Percentiles rank a stretch among this genome's conserved stretches.
Evolutionary conservation across 148 eudicot species (phyloP).

Genomic region (Vaccinium darrowii): DNA sequence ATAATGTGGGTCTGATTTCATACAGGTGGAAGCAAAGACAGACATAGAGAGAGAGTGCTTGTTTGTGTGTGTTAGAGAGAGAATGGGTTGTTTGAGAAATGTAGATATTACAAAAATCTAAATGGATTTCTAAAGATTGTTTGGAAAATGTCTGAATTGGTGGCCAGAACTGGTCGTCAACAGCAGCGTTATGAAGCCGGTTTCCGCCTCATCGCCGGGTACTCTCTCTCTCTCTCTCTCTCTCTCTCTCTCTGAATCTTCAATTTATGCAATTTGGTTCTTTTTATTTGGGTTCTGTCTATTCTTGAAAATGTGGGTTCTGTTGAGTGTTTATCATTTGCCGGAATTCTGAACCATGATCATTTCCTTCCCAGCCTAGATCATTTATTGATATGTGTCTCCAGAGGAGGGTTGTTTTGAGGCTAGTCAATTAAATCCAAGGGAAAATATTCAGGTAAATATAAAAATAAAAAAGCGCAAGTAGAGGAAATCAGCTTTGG

Average conservation of each 20-base stretch:
- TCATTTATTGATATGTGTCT: background rate
- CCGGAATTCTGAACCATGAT: background rate
- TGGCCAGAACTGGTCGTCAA: slow-evolving; percentile 85
- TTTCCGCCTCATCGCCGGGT: slow-evolving; percentile 88
- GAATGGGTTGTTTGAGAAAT: background rate
- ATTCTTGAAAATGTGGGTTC: background rate
- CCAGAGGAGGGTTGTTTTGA: background rate
- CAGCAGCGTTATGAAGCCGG: slow-evolving; percentile 81
- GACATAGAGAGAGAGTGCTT: background rate
- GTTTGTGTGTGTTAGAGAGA: background rate
- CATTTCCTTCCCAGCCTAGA: background rate
- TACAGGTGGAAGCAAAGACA: background rate
- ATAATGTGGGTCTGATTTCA: slow-evolving; percentile 11
- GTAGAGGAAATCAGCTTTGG: background rate
- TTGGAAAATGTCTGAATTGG: slow-evolving; percentile 75
- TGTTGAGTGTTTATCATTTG: background rate
- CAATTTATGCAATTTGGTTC: background rate
- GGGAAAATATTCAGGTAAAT: background rate
- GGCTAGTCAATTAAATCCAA: background rate
- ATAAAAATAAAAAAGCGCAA: background rate
- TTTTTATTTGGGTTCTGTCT: background rate
- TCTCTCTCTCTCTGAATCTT: background rate
- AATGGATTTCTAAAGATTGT: background rate
- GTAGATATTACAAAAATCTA: background rate
- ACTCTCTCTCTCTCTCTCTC: background rate